A percentile compares a stretch with the other conserved stretches of the same genome.
Evolutionary conservation across 1,139 yeast species (phyloP).

Genomic region (Suhomyces bribrorum): DNA sequence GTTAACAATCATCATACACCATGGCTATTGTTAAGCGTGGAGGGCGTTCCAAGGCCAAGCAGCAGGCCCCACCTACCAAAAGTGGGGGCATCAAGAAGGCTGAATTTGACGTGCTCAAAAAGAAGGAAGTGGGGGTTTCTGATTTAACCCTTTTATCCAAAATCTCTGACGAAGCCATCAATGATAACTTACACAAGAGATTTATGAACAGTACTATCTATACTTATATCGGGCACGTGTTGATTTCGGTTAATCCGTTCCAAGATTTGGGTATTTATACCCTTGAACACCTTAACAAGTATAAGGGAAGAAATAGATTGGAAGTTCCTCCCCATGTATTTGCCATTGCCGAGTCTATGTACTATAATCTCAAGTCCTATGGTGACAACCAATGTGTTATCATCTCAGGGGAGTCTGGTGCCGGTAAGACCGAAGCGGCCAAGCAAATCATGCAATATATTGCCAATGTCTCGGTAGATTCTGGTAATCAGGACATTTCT

Average conservation of each 20-base stretch:
- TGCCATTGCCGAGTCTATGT: conserved; percentile 97
- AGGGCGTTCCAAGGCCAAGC: conserved; percentile 61
- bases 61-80: conserved; percentile 57
- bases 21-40: conserved; percentile 83
- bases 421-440: conserved; percentile 99
- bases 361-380: conserved; percentile 91
- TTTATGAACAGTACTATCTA: conserved; percentile 89
- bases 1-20: conserved; percentile 2
- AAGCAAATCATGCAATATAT: conserved; percentile 98
- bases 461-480: conserved; percentile 68
- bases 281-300: conserved; percentile 67
- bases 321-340: conserved; percentile 99
- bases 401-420: conserved; percentile 98
- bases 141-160: conserved; percentile 88
- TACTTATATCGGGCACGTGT: conserved; percentile 83
- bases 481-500: conserved; percentile 51
- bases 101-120: conserved; percentile 82
- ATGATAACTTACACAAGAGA: conserved; percentile 85
- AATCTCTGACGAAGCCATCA: conserved; percentile 89
- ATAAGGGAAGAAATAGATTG: conserved; percentile 87
- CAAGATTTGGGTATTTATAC: conserved; percentile 95
- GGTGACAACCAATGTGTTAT: conserved; percentile 97
- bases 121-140: conserved; percentile 96
- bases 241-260: conserved; percentile 96
- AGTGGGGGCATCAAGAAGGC: conserved; percentile 82